Evolutionary conservation across 805 yeast genomes (phyloP), one percentile per base, ranked within the genome.

Genomic region (Pichia insulana): DNA sequence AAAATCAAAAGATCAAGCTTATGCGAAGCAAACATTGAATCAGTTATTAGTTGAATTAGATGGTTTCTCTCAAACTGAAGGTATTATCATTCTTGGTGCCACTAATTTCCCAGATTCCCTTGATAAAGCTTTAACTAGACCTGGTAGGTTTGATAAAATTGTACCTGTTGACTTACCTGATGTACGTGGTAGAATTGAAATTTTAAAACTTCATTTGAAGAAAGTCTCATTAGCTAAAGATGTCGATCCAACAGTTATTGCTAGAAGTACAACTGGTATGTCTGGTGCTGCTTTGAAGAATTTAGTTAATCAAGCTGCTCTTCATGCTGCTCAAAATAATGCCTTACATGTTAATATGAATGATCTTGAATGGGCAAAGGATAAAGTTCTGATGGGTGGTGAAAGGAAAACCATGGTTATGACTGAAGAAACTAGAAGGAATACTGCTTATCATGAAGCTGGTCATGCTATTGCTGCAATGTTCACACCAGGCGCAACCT

Each of bases 341-440:
- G 97, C 97, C 1, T 74, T 87, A 30, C 74, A 89, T 19, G 98
- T 92, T 22, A 86, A 81, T 57, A 84, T 87, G 95, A 61, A 64
- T 36, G 97, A 92, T 63, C 79, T 92, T 49, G 99, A 92, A 63
- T 92, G 98, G 98, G 98, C 99, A 34, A 92, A 92, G 64, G 99
- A 92, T 65, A 92, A 92, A 67, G 92, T 94, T 43, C 69, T 94
- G 58, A 80, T 92, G 84, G 99, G 99, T 41, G 97, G 97, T 30
- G 99, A 95, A 54, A 83, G 95, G 62, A 86, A 85, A 66, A 85
- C 96, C 20, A 90, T 90, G 97, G 97, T 92, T 32, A 76, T 92
- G 69, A 89, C 98, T 25, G 97, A 92, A 61, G 96, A 90, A 47
- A 76, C 95, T 0, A 77, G 97, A 63, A 78, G 76, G 54, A 88